Evolutionary conservation across 2,329 filamentous ascomycete species (phyloP).

Genomic region (Pyrenochaeta sp.): DNA sequence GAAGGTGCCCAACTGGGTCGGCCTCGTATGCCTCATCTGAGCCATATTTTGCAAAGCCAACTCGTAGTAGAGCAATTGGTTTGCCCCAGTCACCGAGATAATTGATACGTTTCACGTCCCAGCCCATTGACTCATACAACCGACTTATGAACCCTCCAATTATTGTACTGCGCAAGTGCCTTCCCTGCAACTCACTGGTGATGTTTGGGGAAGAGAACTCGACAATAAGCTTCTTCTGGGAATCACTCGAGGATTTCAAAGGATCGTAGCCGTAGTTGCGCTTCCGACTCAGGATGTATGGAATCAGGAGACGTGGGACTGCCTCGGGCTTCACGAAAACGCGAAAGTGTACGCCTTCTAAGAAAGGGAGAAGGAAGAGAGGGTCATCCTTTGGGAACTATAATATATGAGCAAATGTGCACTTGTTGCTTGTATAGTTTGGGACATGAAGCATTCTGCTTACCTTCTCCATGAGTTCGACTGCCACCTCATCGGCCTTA

Average conservation of each 20-base stretch:
- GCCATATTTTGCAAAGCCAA: conserved; percentile 73
- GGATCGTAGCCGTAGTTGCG: conserved; percentile 64
- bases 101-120: conserved; percentile 70
- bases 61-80: conserved; percentile 68
- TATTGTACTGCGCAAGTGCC: conserved; percentile 72
- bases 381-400: conserved; percentile 74
- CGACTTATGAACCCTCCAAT: conserved; percentile 70
- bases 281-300: conserved; percentile 66
- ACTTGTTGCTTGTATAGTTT: neutral
- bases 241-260: conserved; percentile 52
- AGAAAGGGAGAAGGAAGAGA: conserved; percentile 69
- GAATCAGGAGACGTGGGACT: conserved; percentile 68
- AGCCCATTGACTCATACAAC: conserved; percentile 66
- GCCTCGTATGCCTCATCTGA: conserved; percentile 68
- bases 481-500: conserved; percentile 24
- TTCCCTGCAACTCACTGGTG: conserved; percentile 73
- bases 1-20: conserved; percentile 76
- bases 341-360: conserved; percentile 69
- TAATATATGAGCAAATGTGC: neutral
- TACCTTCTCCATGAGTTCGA: conserved; percentile 36
- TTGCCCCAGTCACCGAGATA: conserved; percentile 76
- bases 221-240: conserved; percentile 67
- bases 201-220: conserved; percentile 82
- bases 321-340: conserved; percentile 71
- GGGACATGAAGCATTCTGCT: neutral